Conservation (phyloP, 257 asterid genomes). For the Scutellaria baicalensis region DNA sequence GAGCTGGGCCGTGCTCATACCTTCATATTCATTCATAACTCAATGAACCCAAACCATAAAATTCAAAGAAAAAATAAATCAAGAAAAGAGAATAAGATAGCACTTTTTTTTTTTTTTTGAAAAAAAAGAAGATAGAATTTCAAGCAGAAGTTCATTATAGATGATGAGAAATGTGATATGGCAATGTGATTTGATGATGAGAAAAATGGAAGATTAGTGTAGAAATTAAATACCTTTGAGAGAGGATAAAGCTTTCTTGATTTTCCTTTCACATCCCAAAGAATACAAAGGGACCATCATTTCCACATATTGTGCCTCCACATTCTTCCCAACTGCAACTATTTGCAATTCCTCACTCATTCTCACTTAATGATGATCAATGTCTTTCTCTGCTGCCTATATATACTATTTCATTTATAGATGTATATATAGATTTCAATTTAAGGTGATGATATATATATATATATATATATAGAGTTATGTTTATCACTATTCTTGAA, state of each 20-base stretch:
- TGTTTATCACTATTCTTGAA: constrained; percentile 9
- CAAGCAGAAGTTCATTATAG: too few relatives aligned
- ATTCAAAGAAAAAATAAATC: background rate
- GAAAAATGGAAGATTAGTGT: background rate
- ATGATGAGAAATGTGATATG: too few relatives aligned
- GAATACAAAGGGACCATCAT: constrained; percentile 93
- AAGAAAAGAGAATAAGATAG: background rate
- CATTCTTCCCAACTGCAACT: constrained; percentile 46
- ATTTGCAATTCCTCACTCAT: constrained; percentile 49
- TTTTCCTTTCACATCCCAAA: constrained; percentile 72
- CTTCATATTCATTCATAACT: too few relatives aligned
- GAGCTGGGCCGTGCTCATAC: background rate
- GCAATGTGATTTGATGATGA: too few relatives aligned
- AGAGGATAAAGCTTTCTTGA: constrained; percentile 69
- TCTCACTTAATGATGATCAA: too few relatives aligned
- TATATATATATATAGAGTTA: background rate
- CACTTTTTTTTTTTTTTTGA: too few relatives aligned
- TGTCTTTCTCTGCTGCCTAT: too few relatives aligned
- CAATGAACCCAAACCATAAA: too few relatives aligned
- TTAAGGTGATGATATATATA: background rate
- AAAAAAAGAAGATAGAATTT: too few relatives aligned
- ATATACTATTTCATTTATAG: background rate
- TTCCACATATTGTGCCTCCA: constrained; percentile 87
- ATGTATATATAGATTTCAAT: background rate
- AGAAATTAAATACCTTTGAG: constrained; percentile 53